Base-by-base conservation (phyloP, 257 asterid genomes). In the Mitragyna speciosa region DNA sequence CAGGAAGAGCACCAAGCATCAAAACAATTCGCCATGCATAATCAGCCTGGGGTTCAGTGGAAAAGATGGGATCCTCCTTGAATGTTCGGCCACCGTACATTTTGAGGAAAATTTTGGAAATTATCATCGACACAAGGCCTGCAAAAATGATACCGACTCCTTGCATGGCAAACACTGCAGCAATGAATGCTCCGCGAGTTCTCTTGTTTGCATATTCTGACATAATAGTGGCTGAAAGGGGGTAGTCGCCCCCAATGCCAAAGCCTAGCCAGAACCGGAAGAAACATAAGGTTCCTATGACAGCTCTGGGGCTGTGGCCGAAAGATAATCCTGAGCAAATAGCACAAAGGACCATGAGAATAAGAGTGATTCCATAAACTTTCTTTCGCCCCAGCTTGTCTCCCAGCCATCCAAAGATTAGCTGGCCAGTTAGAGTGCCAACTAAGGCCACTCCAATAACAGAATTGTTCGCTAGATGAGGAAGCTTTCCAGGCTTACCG, bases 81-180 rank as follows among this genome's bases (percentile, higher is more conserved):
- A 59, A 83, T 14, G 56, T 0, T 28, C 78, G 78, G 12, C 86
- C 78, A 0, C 33, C 70, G 51, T 79, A 74, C 4, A 5, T 3
- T 4, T 19, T 5, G 7, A 83, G 39, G 80, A 83, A 83, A 66
- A 83, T 48, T 30, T 69, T 79, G 26, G 83, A 68, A 48, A 79
- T 31, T 2, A 71, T 79, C 86, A 83, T 79, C 4, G 83, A 79
- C 54, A 83, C 86, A 26, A 83, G 83, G 49, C 86, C 83, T 36
- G 86, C 86, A 22, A 83, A 83, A 39, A 83, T 79, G 74, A 83
- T 83, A 7, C 86, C 83, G 12, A 83, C 86, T 63, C 86, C 86
- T 64, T 83, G 86, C 86, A 83, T 83, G 12, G 83, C 86, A 43
- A 83, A 83, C 30, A 83, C 86, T 36, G 86, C 86, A n/a, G 86